Evolutionary conservation across 768 basidiomycete species (phyloP).

Genomic region (Termitomyces sp.): DNA sequence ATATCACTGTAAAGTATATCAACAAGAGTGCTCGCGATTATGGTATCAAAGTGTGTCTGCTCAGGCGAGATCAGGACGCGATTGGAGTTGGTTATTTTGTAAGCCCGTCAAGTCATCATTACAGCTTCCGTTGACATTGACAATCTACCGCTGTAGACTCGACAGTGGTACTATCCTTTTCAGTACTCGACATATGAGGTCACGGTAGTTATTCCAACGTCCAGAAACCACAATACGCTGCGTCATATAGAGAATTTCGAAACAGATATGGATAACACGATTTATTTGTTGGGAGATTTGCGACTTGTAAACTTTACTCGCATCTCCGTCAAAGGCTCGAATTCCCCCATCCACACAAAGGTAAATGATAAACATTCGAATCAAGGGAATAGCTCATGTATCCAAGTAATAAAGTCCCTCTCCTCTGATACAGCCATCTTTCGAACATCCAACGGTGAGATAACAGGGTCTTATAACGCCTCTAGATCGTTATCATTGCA

Average conservation of each 20-base stretch:
- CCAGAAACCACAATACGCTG: constrained; percentile 9
- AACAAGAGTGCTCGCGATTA: constrained; percentile 13
- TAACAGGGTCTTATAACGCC: constrained; percentile 37
- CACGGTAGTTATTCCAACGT: constrained; percentile 30
- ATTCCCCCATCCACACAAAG: constrained; percentile 26
- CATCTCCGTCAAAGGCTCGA: constrained; percentile 29
- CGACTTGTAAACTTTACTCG: constrained; percentile 28
- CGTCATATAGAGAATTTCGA: constrained; percentile 35
- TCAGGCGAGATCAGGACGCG: constrained; percentile 19
- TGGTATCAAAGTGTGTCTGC: constrained; percentile 23
- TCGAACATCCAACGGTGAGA: constrained; percentile 26
- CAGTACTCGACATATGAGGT: constrained; percentile 16
- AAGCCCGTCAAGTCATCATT: constrained; percentile 4
- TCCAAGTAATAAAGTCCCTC: constrained; percentile 13
- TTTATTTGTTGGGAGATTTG: constrained; percentile 31
- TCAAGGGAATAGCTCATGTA: neutral
- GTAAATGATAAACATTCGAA: constrained; percentile 18
- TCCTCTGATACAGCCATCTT: constrained; percentile 12
- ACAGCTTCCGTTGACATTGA: neutral
- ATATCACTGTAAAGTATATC: constrained; percentile 20
- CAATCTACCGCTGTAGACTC: neutral
- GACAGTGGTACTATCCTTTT: neutral
- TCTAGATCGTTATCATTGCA: constrained; percentile 28
- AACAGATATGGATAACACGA: constrained; percentile 35
- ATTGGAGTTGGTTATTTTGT: constrained; percentile 33